phyloP scores from a whole-genome alignment of 768 basidiomycete genomes.

The Kwoniella botswanensis region DNA sequence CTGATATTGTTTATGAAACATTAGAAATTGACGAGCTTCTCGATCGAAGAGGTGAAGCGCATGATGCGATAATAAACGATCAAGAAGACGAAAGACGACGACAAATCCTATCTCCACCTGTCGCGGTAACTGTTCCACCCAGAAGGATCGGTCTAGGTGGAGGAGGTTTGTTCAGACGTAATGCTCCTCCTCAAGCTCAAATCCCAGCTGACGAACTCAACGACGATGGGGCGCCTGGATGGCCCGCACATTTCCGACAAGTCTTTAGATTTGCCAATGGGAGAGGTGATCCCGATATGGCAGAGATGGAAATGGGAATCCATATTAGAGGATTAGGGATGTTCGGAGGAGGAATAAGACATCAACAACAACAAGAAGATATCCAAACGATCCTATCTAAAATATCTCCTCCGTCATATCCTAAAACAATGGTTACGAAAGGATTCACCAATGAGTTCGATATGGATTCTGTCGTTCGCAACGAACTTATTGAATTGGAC shows the following conservation, averaged over 20 bases:
- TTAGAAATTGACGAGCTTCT: conserved; percentile 22
- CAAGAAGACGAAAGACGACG: conserved; percentile 29
- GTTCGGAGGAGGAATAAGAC: conserved; percentile 4
- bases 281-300: not conserved
- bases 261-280: too few species aligned
- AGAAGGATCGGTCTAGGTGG: conserved; percentile 38
- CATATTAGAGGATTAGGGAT: not conserved
- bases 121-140: conserved; percentile 6
- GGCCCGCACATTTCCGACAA: too few species aligned
- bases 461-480: conserved; percentile 21
- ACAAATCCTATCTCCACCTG: conserved; percentile 23
- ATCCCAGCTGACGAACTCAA: not conserved
- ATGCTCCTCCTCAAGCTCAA: conserved; percentile 12
- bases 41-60: not conserved
- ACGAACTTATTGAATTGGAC: conserved; percentile 45
- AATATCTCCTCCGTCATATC: conserved; percentile 18
- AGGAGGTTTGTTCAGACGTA: conserved; percentile 26
- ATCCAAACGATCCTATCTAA: conserved; percentile 34
- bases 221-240: not conserved
- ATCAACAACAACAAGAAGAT: conserved; percentile 25
- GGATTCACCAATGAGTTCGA: conserved; percentile 49
- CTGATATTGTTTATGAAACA: not conserved
- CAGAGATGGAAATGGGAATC: not conserved
- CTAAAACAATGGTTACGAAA: conserved; percentile 6
- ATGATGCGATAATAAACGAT: conserved; percentile 19